Conservation (phyloP, 768 basidiomycete genomes). For the Boletus edulis region DNA sequence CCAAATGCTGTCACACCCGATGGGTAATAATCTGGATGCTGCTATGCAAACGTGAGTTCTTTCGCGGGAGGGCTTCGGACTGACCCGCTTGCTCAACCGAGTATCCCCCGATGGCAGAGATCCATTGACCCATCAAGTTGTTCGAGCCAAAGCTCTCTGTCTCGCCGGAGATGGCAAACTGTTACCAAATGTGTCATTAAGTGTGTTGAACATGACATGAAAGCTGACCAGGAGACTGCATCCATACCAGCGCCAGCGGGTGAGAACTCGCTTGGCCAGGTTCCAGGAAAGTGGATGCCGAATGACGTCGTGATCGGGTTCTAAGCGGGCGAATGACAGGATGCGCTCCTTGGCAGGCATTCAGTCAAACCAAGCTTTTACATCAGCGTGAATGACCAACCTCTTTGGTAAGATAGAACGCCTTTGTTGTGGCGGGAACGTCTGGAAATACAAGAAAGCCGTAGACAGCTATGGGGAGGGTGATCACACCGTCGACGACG, state of each 20-base stretch:
- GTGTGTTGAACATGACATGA: not conserved
- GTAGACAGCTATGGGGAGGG: conserved; percentile 67
- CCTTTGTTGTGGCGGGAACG: conserved; percentile 59
- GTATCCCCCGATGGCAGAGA: conserved; percentile 59
- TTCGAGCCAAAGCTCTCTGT: conserved; percentile 68
- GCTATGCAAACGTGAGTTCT: not conserved
- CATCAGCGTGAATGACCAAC: conserved; percentile 30
- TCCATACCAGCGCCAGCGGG: conserved; percentile 66
- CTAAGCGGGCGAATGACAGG: conserved; percentile 49
- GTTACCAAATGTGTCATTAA: not conserved
- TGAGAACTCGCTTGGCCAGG: conserved; percentile 46
- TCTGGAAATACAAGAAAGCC: conserved; percentile 75
- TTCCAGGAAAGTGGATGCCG: conserved; percentile 46
- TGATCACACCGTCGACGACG: conserved; percentile 70
- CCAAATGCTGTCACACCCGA: conserved; percentile 64
- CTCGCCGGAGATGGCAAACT: conserved; percentile 68
- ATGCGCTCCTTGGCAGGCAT: conserved; percentile 42
- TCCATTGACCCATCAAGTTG: conserved; percentile 73
- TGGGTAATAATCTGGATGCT: conserved; percentile 51
- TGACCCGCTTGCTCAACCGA: conserved; percentile 60
- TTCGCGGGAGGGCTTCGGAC: conserved; percentile 4
- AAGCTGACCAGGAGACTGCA: conserved; percentile 57
- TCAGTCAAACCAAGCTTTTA: not conserved
- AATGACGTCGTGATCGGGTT: conserved; percentile 37
- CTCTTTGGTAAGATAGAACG: conserved; percentile 61